Base-by-base conservation (phyloP, 1,139 yeast genomes). In the Pichia norvegensis region DNA sequence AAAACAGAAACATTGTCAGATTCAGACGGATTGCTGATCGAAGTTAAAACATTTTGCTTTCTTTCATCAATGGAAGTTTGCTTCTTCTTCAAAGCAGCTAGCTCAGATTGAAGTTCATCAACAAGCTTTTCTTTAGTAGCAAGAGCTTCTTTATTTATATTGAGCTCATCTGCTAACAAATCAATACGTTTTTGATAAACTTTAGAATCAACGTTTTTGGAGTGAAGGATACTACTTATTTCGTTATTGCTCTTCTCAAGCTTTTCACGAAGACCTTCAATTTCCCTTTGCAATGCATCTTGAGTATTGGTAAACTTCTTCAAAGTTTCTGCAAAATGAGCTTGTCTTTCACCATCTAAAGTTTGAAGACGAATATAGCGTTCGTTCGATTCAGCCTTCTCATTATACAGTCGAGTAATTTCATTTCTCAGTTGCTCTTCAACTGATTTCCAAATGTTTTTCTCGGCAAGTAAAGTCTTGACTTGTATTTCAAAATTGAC, bases 151-250 rank as follows among this genome's bases (percentile, higher is more conserved):
- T 64, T 64, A 6, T 69, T 58, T 23, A 67, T 55, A 31, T 72
- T 65, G 35, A 79, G 60, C 49, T 82, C 85, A 38, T 67, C 47
- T 36, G 59, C 67, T 25, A 82, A 70, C 37, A 73, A 69, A 50
- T 84, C 92, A 47, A 85, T 70, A 59, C 81, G 80, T 19, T 76
- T 69, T 57, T 83, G 86, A 56, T 79, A 84, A 41, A 85, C 79
- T 49, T 73, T 75, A 41, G 76, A 63, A 22, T 82, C 82, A 48
- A 74, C 64, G 45, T 78, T 83, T 33, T 78, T 72, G 48, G 79
- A 79, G 44, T 66, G 69, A 13, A 75, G 57, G 40, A 72, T 61
- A 21, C 73, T 68, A 36, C 67, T 67, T 33, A 77, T 66, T 48
- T 74, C 74, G 47, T 70, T 74, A 41, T 73, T 76, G 50, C 78